Evolutionary conservation across 2,329 filamentous ascomycete genomes (phyloP).

Genomic region (Myriosclerotinia scirpicola): DNA sequence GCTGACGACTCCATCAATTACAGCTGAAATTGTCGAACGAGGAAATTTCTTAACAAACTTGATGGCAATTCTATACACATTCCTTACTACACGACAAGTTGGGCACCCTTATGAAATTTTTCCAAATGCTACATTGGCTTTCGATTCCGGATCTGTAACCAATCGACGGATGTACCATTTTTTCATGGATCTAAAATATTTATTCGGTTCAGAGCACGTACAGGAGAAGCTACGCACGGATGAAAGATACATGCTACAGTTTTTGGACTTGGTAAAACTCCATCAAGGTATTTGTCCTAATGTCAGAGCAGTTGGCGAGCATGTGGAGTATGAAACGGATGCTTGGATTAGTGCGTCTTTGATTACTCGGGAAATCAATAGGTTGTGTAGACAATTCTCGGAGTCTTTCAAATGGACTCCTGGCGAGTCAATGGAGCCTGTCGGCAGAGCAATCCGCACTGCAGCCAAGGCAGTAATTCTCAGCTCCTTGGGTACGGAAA

Average conservation of each 20-base stretch:
- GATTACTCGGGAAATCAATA: constrained; percentile 92
- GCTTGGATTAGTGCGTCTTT: constrained; percentile 96
- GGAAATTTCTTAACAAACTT: constrained; percentile 95
- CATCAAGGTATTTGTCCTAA: constrained; percentile 98
- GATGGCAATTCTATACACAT: constrained; percentile 95
- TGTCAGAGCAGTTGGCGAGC: constrained; percentile 84
- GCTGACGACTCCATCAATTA: constrained; percentile 94
- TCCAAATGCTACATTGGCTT: constrained; percentile 81
- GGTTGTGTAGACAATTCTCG: constrained; percentile 82
- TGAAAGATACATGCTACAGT: constrained; percentile 86
- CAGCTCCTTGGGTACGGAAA: constrained; percentile 86
- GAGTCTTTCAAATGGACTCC: constrained; percentile 76
- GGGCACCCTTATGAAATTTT: constrained; percentile 89
- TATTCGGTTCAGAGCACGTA: constrained; percentile 85
- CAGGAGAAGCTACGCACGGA: constrained; percentile 81
- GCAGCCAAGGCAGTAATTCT: constrained; percentile 82
- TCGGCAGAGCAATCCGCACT: constrained; percentile 70
- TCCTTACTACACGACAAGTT: constrained; percentile 92
- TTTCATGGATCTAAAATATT: constrained; percentile 89
- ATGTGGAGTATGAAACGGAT: constrained; percentile 97
- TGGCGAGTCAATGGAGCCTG: constrained; percentile 61
- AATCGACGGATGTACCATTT: constrained; percentile 98
- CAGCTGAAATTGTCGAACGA: constrained; percentile 88
- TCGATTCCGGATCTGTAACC: constrained; percentile 91
- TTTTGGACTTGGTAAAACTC: constrained; percentile 90